Evolutionary conservation across 805 yeast genomes (phyloP), one percentile per base, ranked within the genome.

Genomic region (Saccharomyces paradoxus): DNA sequence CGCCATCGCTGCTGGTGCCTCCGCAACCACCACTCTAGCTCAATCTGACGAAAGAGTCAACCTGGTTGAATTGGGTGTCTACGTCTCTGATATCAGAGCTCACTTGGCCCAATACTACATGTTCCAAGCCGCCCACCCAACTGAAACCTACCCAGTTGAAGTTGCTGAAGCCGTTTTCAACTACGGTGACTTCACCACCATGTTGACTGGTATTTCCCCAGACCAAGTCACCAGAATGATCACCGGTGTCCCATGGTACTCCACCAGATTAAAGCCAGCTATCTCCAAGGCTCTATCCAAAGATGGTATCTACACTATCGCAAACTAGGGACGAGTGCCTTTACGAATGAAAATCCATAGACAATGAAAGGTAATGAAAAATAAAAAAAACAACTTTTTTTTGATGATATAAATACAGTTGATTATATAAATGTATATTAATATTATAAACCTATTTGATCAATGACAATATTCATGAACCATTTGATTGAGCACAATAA

Each of bases 401-500:
- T 31, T 31, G 37, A 13, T 31, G 17, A 31, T 31, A 31, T 14
- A 31, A 31, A 31, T 31, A 31, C 37, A 9, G 37, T 13, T 13
- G 17, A 31, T 12, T 31, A 31, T 31, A 31, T 31, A 31, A 10
- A 31, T 31, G 37, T 31, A 31, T 31, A 31, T 31, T 31, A 31
- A 31, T 31, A 31, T 31, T 31, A 31, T 13, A 31, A 31, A 31
- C 37, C 37, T 13, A 31, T 31, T 31, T 31, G 37, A 31, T 31
- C 17, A 31, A 13, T 17, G 28, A 17, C 69, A 87, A 78, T 50
- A 86, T 78, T 29, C 30, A 8, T 29, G 30, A 29, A 29, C 10
- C 30, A 29, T 29, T 29, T 8, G 6, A 8, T n/a, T 29, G 30
- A 29, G 10, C 2, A 29, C 30, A 8, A 29, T 29, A 8, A 29